Evolutionary conservation across 192 early-diverging fungal species (phyloP).

Genomic region (Spizellomyces punctatus): DNA sequence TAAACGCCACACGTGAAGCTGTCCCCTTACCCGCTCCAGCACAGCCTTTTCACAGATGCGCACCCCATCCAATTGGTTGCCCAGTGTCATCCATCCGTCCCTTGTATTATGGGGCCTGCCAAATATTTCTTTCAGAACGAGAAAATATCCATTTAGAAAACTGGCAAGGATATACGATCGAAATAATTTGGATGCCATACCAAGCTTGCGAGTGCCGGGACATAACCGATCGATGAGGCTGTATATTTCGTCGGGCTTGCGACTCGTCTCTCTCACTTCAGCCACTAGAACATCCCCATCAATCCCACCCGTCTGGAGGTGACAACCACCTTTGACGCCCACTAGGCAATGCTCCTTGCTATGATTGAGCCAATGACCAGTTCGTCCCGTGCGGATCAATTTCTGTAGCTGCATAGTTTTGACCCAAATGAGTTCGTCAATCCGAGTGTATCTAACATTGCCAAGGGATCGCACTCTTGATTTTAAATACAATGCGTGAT

Average conservation of each 20-base stretch:
- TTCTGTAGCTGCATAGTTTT: conserved; percentile 67
- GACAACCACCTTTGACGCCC: conserved; percentile 54
- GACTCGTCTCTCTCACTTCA: conserved; percentile 62
- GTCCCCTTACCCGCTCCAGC: too few species aligned
- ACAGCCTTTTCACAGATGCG: not conserved
- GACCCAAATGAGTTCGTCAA: conserved; percentile 68
- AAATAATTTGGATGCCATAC: not conserved
- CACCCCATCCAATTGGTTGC: conserved; percentile 63
- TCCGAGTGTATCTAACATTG: conserved; percentile 47
- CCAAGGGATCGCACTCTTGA: not conserved
- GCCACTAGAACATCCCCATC: conserved; percentile 64
- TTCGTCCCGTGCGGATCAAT: conserved; percentile 63
- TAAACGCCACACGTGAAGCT: too few species aligned
- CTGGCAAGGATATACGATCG: conserved; percentile 5
- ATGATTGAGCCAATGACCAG: conserved; percentile 71
- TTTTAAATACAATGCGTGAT: too few species aligned
- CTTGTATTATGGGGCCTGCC: conserved; percentile 61
- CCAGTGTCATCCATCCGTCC: conserved; percentile 65
- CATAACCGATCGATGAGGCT: conserved; percentile 59
- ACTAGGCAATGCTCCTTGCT: conserved; percentile 69
- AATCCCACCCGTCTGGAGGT: conserved; percentile 43
- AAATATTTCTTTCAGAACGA: conserved; percentile 53
- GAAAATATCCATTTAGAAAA: conserved; percentile 6
- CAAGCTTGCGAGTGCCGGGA: conserved; percentile 58
- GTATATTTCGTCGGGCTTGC: conserved; percentile 68